phyloP scores from a whole-genome alignment of 148 eudicot species.

The Fagopyrum homotropicum region DNA sequence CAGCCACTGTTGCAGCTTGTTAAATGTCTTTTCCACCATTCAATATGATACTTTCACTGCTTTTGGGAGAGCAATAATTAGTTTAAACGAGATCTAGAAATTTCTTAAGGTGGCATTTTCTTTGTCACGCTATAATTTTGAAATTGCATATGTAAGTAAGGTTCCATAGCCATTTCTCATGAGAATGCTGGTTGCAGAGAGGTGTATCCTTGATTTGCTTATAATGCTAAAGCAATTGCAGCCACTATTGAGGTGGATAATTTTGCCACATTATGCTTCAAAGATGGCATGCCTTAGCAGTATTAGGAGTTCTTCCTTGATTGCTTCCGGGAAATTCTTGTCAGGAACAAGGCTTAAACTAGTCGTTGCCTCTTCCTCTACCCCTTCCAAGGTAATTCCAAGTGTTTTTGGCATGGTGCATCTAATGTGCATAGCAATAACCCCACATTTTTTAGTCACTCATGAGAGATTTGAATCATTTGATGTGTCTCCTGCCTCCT shows the following conservation, averaged over 20 bases:
- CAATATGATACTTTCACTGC: background rate
- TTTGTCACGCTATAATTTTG: background rate
- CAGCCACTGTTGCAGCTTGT: background rate
- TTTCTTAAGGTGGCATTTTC: background rate
- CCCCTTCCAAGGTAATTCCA: background rate
- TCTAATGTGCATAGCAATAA: background rate
- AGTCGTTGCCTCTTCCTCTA: background rate
- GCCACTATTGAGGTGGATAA: background rate
- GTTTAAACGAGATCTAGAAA: background rate
- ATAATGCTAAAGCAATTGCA: constrained; percentile 5
- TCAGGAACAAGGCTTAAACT: constrained; percentile 6
- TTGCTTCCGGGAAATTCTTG: background rate
- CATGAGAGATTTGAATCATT: background rate
- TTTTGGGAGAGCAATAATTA: background rate
- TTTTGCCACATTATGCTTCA: constrained; percentile 3
- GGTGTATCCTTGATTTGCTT: background rate
- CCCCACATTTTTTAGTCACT: background rate
- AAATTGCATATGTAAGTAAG: background rate
- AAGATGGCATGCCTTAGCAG: background rate
- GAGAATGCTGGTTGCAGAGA: constrained; percentile 5
- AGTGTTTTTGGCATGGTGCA: background rate
- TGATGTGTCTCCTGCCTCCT: background rate
- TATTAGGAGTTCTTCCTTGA: constrained; percentile 3
- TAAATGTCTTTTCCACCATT: background rate
- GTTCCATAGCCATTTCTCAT: background rate